Conservation (phyloP, 2,329 filamentous ascomycete genomes). For the Aureobasidium sp. region DNA sequence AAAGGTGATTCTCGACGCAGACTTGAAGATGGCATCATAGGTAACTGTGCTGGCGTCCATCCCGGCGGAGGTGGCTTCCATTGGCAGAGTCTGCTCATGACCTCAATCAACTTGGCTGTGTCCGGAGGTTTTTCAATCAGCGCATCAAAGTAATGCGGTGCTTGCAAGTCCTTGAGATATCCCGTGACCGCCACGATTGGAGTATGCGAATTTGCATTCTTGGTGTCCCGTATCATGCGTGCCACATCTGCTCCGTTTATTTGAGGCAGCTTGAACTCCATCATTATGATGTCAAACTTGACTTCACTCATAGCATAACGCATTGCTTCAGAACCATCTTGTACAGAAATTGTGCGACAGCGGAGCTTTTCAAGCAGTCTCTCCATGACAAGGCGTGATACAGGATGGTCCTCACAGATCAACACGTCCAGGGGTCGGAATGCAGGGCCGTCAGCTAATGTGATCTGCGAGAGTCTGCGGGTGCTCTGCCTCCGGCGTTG, state of each 20-base stretch:
- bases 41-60: slow-evolving; percentile 38
- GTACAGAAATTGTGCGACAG: slow-evolving; percentile 86
- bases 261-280: slow-evolving; percentile 91
- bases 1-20: slow-evolving; percentile 58
- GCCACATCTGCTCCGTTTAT: slow-evolving; percentile 94
- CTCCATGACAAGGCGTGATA: slow-evolving; percentile 98
- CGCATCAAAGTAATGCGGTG: slow-evolving; percentile 91
- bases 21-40: slow-evolving; percentile 50
- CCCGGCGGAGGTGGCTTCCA: slow-evolving; percentile 76
- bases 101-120: slow-evolving; percentile 80
- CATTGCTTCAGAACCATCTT: slow-evolving; percentile 84
- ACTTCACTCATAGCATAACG: slow-evolving; percentile 94
- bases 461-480: slow-evolving; percentile 87
- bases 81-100: slow-evolving; percentile 78
- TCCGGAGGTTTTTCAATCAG: slow-evolving; percentile 96
- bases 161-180: slow-evolving; percentile 94
- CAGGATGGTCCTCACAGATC: slow-evolving; percentile 95
- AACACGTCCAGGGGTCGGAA: slow-evolving; percentile 90
- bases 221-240: slow-evolving; percentile 94
- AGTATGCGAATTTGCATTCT: slow-evolving; percentile 88
- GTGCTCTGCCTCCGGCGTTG: slow-evolving; percentile 93
- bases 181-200: slow-evolving; percentile 95
- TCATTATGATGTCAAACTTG: slow-evolving; percentile 98
- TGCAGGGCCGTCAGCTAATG: slow-evolving; percentile 70
- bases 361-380: slow-evolving; percentile 90